Evolutionary conservation across 2,329 filamentous ascomycete genomes (phyloP), one percentile per base, ranked within the genome.

Genomic region (Botrytis cinerea): DNA sequence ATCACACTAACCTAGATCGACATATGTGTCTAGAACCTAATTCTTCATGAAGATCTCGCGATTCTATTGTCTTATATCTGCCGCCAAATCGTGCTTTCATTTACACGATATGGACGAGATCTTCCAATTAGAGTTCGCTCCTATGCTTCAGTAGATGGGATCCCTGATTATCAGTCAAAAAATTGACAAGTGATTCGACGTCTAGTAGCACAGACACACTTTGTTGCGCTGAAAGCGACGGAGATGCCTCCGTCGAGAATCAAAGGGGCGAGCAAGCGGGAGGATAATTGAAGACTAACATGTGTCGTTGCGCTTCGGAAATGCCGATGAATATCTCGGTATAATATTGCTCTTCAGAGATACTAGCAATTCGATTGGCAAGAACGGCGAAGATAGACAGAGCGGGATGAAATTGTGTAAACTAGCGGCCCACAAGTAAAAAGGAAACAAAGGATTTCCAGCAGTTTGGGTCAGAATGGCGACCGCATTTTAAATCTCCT

Each of bases 401-500:
- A 20, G n/a, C 14, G 64, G 46, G 46, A 68, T 28, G 8, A 28
- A 28, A 40, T 51, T 22, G 35, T 35, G 10, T 51, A 32, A 38
- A 35, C 18, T 38, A 16, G 63, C 32, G 32, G 32, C 45, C 25
- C 63, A 38, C 16, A 38, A 40, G 32, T 48, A 28, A 68, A 54
- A 28, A 57, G 25, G n/a, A 40, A 38, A 43, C n/a, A 28, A 10
- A 28, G 20, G 7, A 54, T 68, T 67, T 54, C 64, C 64, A 68
- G 64, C 46, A 54, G 64, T 54, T 28, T 68, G 64, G 64, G 46
- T 68, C 64, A 1, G 20, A 25, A 16, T 22, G 22, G 8, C 28
- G 46, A 35, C 64, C 46, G 64, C 64, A 68, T 68, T 54, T 54
- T 68, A 54, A 54, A 54, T 68, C 46, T 54, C 64, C 64, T 68